Percentiles rank a stretch among this genome's conserved stretches.
phyloP scores from a whole-genome alignment of 2,329 filamentous ascomycete genomes.

The Aspergillus glaucus region DNA sequence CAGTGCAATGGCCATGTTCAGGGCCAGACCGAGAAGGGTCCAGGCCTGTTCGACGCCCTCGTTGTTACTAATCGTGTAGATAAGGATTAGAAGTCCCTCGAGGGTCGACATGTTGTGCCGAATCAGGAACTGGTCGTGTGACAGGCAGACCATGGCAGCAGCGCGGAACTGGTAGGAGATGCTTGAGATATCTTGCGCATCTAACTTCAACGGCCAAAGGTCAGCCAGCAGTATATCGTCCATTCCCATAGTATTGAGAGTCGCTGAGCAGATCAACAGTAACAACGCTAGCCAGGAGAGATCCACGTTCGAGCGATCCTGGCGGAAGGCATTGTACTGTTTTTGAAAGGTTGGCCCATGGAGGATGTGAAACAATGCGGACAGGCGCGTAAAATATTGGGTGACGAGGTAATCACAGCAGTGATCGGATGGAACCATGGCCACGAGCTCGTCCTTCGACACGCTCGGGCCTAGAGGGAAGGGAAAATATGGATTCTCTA shows the following conservation, averaged over 20 bases:
- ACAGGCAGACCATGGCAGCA: slow-evolving; percentile 21
- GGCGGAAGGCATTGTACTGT: slow-evolving; percentile 17
- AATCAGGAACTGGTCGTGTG: slow-evolving; percentile 23
- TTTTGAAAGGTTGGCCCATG: slow-evolving; percentile 23
- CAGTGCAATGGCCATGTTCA: slow-evolving; percentile 24
- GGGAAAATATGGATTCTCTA: slow-evolving; percentile 5
- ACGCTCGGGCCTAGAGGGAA: slow-evolving; percentile 8
- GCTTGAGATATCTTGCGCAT: background rate
- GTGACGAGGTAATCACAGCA: slow-evolving; percentile 13
- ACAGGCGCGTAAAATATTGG: slow-evolving; percentile 9
- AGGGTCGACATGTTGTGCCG: slow-evolving; percentile 23
- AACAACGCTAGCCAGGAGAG: slow-evolving; percentile 24
- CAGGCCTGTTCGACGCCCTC: slow-evolving; percentile 20
- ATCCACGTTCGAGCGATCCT: slow-evolving; percentile 12
- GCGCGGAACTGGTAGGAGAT: slow-evolving; percentile 5
- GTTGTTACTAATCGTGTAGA: slow-evolving; percentile 23
- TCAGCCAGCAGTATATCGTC: slow-evolving; percentile 15
- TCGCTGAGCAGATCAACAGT: slow-evolving; percentile 18
- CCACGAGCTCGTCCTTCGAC: slow-evolving; percentile 6
- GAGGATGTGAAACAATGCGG: slow-evolving; percentile 21
- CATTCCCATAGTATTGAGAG: slow-evolving; percentile 17
- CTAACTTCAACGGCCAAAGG: slow-evolving; percentile 6
- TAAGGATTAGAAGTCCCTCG: slow-evolving; percentile 23
- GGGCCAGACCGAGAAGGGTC: slow-evolving; percentile 23
- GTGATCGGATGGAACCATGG: slow-evolving; percentile 5